Conservation (phyloP, 306 rosid genomes). For the Cyamopsis tetragonoloba region DNA sequence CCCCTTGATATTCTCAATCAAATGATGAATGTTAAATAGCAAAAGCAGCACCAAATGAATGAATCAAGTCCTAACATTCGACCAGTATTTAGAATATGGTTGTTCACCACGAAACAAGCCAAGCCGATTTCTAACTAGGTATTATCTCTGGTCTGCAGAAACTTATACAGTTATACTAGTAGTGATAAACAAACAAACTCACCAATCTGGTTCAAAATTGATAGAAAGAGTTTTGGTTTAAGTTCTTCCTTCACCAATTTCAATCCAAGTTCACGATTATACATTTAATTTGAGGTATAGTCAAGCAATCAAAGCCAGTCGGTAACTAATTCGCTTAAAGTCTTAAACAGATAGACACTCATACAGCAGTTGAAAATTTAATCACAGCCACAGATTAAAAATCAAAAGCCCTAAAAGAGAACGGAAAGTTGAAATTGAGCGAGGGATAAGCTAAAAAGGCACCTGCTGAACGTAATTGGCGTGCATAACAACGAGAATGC, state of each 20-base stretch:
- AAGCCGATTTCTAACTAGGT: neutral
- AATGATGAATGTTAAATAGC: neutral
- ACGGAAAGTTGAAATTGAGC: neutral
- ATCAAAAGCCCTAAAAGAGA: slow-evolving; percentile 34
- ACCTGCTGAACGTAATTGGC: slow-evolving; percentile 99
- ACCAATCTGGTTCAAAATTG: neutral
- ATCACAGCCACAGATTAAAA: neutral
- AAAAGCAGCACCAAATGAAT: slow-evolving; percentile 1
- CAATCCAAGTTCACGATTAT: neutral
- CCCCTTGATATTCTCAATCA: neutral
- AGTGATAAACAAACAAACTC: neutral
- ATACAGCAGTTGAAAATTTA: neutral
- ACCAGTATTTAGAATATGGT: neutral
- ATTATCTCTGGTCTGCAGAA: neutral
- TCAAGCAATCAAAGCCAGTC: neutral
- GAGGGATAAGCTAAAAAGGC: neutral
- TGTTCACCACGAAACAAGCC: neutral
- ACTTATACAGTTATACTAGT: neutral
- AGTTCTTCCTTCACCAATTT: neutral
- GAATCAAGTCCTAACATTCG: neutral
- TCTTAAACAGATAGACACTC: too few relatives aligned
- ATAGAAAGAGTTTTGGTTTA: neutral
- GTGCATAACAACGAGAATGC: slow-evolving; percentile 97
- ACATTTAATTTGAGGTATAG: neutral
- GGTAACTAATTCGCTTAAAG: neutral